A percentile compares a stretch with the other conserved stretches of the same genome.
phyloP scores from a whole-genome alignment of 1,284 basidiomycete genomes.

The Leccinum olivaceoglutinosum region DNA sequence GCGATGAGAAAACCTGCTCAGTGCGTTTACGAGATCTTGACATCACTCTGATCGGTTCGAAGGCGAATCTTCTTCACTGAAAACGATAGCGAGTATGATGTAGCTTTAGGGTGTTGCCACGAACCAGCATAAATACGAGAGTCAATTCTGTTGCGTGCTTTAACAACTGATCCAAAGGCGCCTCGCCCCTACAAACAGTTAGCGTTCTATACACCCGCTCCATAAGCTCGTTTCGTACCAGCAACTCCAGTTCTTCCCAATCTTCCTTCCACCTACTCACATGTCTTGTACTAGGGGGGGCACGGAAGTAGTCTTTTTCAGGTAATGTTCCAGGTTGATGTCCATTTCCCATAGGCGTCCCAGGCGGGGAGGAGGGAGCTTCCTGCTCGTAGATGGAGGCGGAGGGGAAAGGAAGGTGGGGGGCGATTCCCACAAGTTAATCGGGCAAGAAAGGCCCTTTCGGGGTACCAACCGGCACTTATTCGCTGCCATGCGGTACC shows the following conservation, averaged over 20 bases:
- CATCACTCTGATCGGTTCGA: conserved; percentile 73
- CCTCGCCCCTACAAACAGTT: conserved; percentile 69
- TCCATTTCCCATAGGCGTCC: conserved; percentile 40
- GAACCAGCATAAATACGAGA: conserved; percentile 65
- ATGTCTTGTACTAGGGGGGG: conserved; percentile 41
- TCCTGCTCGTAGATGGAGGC: conserved; percentile 15
- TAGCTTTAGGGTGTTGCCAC: conserved; percentile 12
- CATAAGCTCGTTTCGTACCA: conserved; percentile 38
- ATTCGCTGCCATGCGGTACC: too few relatives aligned
- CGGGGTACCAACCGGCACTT: too few relatives aligned
- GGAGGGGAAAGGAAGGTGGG: too few relatives aligned
- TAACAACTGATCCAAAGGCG: conserved; percentile 91
- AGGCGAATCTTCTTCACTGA: conserved; percentile 87
- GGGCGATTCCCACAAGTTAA: too few relatives aligned
- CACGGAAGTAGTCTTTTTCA: conserved; percentile 52
- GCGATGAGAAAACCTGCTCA: conserved; percentile 83
- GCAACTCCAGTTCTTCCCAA: conserved; percentile 75
- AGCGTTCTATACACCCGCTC: not conserved
- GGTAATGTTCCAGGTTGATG: conserved; percentile 46
- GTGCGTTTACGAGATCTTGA: conserved; percentile 87
- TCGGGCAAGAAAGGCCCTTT: conserved; percentile 24
- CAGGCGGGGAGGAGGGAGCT: not conserved
- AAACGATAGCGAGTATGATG: not conserved
- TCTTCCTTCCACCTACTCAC: conserved; percentile 79
- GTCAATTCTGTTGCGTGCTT: conserved; percentile 84